Evolutionary conservation across 108 stramenopile genomes (phyloP).

Genomic region (Skeletonema marinoi): DNA sequence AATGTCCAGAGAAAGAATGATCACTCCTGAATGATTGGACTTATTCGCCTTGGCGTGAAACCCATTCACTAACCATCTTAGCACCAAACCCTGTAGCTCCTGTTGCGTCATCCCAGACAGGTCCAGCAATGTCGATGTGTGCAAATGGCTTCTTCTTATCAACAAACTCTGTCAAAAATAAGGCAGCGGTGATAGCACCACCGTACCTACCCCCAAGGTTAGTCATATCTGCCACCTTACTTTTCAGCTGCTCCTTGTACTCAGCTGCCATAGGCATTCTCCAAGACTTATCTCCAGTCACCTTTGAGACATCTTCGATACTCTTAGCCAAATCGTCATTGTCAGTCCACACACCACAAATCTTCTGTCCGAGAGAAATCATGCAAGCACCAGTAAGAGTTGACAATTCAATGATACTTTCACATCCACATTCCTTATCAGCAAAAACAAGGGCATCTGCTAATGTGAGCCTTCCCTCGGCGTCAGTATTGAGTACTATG

Average conservation of each 20-base stretch:
- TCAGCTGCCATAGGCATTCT: constrained; percentile 84
- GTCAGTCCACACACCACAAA: constrained; percentile 86
- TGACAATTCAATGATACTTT: constrained; percentile 92
- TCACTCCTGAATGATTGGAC: background rate
- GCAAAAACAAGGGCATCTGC: constrained; percentile 98
- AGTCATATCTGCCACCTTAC: constrained; percentile 87
- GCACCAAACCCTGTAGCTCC: constrained; percentile 96
- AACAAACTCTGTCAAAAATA: constrained; percentile 92
- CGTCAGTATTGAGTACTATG: constrained; percentile 95
- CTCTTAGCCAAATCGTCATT: constrained; percentile 89
- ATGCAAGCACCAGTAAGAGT: constrained; percentile 95
- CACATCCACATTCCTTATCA: constrained; percentile 90
- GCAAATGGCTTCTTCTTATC: constrained; percentile 87
- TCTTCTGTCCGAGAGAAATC: constrained; percentile 71
- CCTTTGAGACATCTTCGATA: constrained; percentile 72
- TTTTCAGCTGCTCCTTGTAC: constrained; percentile 83
- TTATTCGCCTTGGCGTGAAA: constrained; percentile 66
- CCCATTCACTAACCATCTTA: constrained; percentile 89
- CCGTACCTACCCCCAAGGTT: constrained; percentile 82
- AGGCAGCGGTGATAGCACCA: constrained; percentile 90
- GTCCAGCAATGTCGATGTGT: constrained; percentile 91
- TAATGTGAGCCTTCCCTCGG: constrained; percentile 96
- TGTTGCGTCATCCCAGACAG: constrained; percentile 90
- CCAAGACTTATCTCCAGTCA: constrained; percentile 92
- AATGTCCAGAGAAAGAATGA: background rate